Percentiles rank a stretch among this genome's conserved stretches.
Conservation (phyloP, 345 rosid species). For the Aquilaria sinensis region DNA sequence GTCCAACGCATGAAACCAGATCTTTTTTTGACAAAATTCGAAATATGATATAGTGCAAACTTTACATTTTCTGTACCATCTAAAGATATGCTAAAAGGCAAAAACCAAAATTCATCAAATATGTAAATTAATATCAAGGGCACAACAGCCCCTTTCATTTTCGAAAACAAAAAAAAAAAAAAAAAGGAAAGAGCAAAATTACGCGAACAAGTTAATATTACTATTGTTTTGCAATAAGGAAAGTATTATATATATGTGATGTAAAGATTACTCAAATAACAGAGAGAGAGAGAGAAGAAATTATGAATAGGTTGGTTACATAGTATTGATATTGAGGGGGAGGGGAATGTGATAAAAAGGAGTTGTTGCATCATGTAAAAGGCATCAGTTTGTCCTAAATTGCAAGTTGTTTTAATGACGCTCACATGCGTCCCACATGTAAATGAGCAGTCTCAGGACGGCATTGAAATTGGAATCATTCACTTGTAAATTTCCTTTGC, state of each 20-base stretch:
- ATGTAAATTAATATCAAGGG: no score
- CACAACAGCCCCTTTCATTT: no score
- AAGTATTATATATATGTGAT: neutral
- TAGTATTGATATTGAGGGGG: no score
- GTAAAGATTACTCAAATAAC: neutral
- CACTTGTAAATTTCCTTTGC: neutral
- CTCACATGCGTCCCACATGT: conserved; percentile 13
- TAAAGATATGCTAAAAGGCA: no score
- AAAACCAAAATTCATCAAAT: no score
- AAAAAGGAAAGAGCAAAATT: no score
- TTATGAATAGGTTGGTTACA: conserved; percentile 1
- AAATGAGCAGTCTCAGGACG: neutral
- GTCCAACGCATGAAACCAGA: no score
- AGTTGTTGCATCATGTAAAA: conserved; percentile 2
- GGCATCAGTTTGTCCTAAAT: neutral
- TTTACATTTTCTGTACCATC: no score
- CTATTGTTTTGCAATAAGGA: neutral
- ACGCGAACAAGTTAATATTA: neutral
- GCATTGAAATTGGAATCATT: no score
- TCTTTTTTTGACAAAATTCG: no score
- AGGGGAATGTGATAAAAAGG: neutral
- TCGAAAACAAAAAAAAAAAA: no score
- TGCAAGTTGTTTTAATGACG: conserved; percentile 6
- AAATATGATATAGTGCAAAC: no score
- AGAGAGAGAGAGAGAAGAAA: neutral